Conservation (phyloP, 2,329 filamentous ascomycete genomes). For the Aureobasidium subglaciale region DNA sequence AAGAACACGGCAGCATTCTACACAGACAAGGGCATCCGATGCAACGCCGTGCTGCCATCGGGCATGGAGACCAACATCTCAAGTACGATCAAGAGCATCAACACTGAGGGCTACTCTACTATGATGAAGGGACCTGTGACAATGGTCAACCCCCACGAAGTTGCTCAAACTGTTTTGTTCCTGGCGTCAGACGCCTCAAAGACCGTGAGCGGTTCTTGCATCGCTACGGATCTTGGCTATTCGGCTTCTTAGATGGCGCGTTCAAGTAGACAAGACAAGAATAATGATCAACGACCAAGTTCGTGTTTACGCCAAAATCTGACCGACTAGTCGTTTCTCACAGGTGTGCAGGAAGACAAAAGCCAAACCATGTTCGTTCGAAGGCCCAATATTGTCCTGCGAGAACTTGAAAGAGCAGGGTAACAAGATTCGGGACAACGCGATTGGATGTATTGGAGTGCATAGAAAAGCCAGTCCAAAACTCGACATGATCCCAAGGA, state of each 20-base stretch:
- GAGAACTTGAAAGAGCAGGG: too few species aligned
- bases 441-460: too few species aligned
- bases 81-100: constrained; percentile 29
- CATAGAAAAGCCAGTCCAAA: too few species aligned
- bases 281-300: not conserved
- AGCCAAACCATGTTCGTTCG: too few species aligned
- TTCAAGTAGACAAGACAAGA: too few species aligned
- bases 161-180: constrained; percentile 29
- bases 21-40: constrained; percentile 46
- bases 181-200: constrained; percentile 28
- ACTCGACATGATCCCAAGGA: too few species aligned
- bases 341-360: too few species aligned
- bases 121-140: constrained; percentile 19
- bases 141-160: constrained; percentile 23
- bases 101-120: constrained; percentile 25
- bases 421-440: too few species aligned
- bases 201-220: constrained; percentile 28
- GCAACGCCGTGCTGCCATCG: constrained; percentile 45
- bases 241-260: not conserved
- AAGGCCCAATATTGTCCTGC: too few species aligned
- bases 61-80: constrained; percentile 52
- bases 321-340: too few species aligned
- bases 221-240: constrained; percentile 15
- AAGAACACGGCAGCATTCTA: constrained; percentile 54
- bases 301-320: too few species aligned